Evolutionary conservation across 306 rosid genomes (phyloP), one percentile per base, ranked within the genome.

Genomic region (Albizia julibrissin): DNA sequence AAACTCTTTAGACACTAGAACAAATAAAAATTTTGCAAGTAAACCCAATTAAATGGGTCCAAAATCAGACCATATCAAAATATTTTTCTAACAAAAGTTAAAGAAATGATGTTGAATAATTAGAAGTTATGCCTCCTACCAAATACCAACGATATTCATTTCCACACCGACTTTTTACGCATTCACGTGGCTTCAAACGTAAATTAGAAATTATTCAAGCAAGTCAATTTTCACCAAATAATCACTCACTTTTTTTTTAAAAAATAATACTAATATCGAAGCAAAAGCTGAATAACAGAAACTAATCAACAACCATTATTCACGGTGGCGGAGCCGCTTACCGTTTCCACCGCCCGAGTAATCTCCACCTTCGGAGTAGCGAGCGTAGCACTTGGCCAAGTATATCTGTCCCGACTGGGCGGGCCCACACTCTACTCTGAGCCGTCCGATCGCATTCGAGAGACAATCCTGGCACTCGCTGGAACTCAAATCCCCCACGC

Each of bases 311-410:
- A 84, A 83, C 85, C 81, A 22, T 52, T 73, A 42, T 24, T 62
- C 26, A 85, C 72, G 90, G 81, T 15, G 83, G 76, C 77, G 70
- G 70, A 86, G 61, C 78, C 9, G 50, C 93, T 81, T 86, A 94
- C 96, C 90, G 21, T 87, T 72, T 37, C 68, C 72, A 5, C 31
- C 43, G 3, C 24, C 83, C 74, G 97, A 83, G 89, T 83, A 89
- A 65, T 1, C 8, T 0, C 88, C 94, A 84, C 91, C 86, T 77
- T 79, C 81, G 29, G 91, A 80, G 87, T 79, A 92, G 0, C 98
- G 92, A 77, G 86, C 97, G 92, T 90, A 96, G 92, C 99, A 96
- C 85, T 92, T 96, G 1, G 95, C 98, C 89, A 96, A 78, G 83
- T 75, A 96, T 58, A 96, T 24, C 50, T 94, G 87, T 0, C 94